Evolutionary conservation across 306 rosid genomes (phyloP).

Genomic region (Fragaria vesca): DNA sequence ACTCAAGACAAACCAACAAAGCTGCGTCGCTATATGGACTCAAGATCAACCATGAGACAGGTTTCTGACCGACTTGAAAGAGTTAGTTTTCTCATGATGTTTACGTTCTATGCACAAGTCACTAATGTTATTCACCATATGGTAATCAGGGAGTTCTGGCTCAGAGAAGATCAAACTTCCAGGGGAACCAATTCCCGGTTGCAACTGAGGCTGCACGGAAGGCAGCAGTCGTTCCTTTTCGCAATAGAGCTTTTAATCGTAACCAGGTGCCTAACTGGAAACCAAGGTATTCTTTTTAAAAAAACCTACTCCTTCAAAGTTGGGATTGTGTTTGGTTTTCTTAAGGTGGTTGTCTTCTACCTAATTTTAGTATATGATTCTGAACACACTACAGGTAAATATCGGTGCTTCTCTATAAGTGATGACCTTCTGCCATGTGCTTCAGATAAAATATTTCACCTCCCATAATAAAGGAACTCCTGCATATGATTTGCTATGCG

Average conservation of each 20-base stretch:
- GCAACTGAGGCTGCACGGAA: slow-evolving; percentile 65
- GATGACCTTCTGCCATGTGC: slow-evolving; percentile 52
- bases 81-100: not conserved
- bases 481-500: slow-evolving; percentile 38
- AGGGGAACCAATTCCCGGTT: slow-evolving; percentile 70
- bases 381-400: slow-evolving; percentile 64
- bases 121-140: not conserved
- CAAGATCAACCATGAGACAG: slow-evolving; percentile 85
- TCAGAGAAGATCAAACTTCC: slow-evolving; percentile 78
- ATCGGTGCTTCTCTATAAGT: slow-evolving; percentile 44
- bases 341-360: not conserved
- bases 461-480: slow-evolving; percentile 28
- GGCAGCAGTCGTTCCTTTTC: slow-evolving; percentile 68
- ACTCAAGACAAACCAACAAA: slow-evolving; percentile 62
- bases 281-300: slow-evolving; percentile 55
- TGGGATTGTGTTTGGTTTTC: not conserved
- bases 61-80: slow-evolving; percentile 27
- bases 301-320: not conserved
- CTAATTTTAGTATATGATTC: slow-evolving; percentile 8
- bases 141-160: slow-evolving; percentile 68
- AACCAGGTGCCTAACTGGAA: slow-evolving; percentile 64
- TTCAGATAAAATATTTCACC: slow-evolving; percentile 37
- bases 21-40: slow-evolving; percentile 56
- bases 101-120: no score
- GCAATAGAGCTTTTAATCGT: slow-evolving; percentile 41